Evolutionary conservation across 768 basidiomycete genomes (phyloP), one percentile per base, ranked within the genome.

Genomic region (Sarcodon aspratus): DNA sequence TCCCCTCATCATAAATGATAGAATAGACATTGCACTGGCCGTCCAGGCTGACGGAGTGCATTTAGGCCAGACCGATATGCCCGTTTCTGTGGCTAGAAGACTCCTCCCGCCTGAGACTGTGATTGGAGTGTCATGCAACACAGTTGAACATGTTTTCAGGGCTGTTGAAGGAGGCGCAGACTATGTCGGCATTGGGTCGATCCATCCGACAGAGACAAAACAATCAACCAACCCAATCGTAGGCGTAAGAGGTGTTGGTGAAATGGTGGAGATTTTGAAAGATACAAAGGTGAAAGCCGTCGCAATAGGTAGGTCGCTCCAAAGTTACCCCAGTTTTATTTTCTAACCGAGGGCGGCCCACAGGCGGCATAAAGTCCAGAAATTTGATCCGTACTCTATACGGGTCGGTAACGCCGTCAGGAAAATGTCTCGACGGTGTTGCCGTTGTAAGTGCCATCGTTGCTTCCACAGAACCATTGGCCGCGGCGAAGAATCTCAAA

Each of bases 391-490:
- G 85, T 45, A 82, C 84, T 3, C 61, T 96, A 7, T 79, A 90
- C 54, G 86, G 85, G 7, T 72, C 77, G 1, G 74, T 80, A 8
- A 80, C 85, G 0, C 61, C 67, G 0, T 72, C 74, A 1, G 73
- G 76, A 0, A 79, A 73, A 49, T 48, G 69, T 1, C 67, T 95
- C 12, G 82, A 89, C 50, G 94, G 94, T 0, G 72, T 96, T 27
- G 94, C 94, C 9, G 77, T 96, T 46, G 83, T 96, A 36, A 92
- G 89, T 17, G 89, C 91, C 42, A 90, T 97, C 50, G 73, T 88
- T 7, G 74, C 79, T 3, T 84, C 88, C 0, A 33, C 51, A 1
- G 66, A 76, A 5, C 90, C 91, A 0, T 54, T 59, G 12, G 52
- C 60, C 13, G 73, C 79, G 1, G 76, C 88, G 0, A 62, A 59